Conservation (phyloP, 139 green algal genomes). For the Closterium sp. region DNA sequence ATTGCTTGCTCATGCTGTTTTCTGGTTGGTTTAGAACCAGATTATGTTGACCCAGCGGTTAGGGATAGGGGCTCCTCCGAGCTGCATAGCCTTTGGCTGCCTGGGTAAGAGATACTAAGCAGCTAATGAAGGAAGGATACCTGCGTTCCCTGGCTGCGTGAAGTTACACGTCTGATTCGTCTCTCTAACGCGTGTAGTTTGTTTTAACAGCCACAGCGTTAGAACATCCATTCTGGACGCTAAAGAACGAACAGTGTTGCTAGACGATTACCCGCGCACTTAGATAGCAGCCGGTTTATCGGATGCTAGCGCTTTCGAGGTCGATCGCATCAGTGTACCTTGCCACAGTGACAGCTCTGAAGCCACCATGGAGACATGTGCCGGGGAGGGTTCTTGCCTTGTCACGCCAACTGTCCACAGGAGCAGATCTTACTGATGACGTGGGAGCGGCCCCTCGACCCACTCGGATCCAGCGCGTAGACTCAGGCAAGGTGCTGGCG, state of each 20-base stretch:
- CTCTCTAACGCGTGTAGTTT: too few species aligned
- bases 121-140: too few species aligned
- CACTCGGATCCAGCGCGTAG: neutral
- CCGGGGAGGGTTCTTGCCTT: neutral
- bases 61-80: too few species aligned
- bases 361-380: neutral
- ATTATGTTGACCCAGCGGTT: too few species aligned
- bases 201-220: too few species aligned
- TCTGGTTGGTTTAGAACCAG: too few species aligned
- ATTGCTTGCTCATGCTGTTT: too few species aligned
- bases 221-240: neutral
- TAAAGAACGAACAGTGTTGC: neutral
- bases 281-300: neutral
- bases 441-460: neutral
- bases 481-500: neutral
- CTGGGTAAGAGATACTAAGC: too few species aligned
- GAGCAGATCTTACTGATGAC: neutral
- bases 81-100: too few species aligned
- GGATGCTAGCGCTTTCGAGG: neutral
- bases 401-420: neutral
- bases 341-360: neutral
- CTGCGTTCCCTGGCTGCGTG: too few species aligned
- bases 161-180: too few species aligned
- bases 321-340: neutral
- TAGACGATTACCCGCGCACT: neutral